phyloP scores from a whole-genome alignment of 768 basidiomycete species.

The Lentinula guzmanii region DNA sequence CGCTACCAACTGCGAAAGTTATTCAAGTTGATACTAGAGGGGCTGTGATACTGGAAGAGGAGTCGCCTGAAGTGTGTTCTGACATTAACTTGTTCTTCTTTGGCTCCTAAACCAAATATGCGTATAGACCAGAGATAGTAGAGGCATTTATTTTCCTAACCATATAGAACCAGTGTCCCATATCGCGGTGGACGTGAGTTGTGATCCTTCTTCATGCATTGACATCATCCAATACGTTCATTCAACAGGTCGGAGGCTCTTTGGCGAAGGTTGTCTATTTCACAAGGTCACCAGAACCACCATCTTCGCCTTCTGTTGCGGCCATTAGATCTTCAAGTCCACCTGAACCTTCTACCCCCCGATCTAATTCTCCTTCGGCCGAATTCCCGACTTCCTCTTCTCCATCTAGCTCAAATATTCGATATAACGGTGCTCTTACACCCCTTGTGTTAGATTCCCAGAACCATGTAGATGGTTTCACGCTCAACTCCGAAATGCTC shows the following conservation, averaged over 20 bases:
- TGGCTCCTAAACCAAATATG: constrained; percentile 10
- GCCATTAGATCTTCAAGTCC: constrained; percentile 50
- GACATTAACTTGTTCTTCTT: constrained; percentile 4
- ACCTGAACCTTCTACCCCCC: constrained; percentile 37
- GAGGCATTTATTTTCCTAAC: constrained; percentile 96
- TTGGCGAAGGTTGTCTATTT: constrained; percentile 98
- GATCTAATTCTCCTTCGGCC: constrained; percentile 36
- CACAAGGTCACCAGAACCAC: constrained; percentile 85
- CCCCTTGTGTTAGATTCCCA: constrained; percentile 67
- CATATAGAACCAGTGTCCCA: constrained; percentile 97
- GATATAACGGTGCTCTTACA: constrained; percentile 72
- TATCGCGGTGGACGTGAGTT: constrained; percentile 90
- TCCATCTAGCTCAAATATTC: constrained; percentile 26
- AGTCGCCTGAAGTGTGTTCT: constrained; percentile 76
- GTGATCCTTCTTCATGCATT: constrained; percentile 4
- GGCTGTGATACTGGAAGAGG: constrained; percentile 88
- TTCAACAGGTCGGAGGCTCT: constrained; percentile 85
- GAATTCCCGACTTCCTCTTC: constrained; percentile 22
- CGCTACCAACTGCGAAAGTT: constrained; percentile 75
- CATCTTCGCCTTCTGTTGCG: constrained; percentile 65
- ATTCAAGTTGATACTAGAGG: constrained; percentile 96
- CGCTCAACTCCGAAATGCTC: constrained; percentile 37
- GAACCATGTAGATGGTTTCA: constrained; percentile 25
- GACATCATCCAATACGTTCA: constrained; percentile 8
- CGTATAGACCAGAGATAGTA: constrained; percentile 79